A percentile compares a stretch with the other conserved stretches of the same genome.
Evolutionary conservation across 1,139 yeast species (phyloP).

Genomic region (Meyerozyma athensensis): DNA sequence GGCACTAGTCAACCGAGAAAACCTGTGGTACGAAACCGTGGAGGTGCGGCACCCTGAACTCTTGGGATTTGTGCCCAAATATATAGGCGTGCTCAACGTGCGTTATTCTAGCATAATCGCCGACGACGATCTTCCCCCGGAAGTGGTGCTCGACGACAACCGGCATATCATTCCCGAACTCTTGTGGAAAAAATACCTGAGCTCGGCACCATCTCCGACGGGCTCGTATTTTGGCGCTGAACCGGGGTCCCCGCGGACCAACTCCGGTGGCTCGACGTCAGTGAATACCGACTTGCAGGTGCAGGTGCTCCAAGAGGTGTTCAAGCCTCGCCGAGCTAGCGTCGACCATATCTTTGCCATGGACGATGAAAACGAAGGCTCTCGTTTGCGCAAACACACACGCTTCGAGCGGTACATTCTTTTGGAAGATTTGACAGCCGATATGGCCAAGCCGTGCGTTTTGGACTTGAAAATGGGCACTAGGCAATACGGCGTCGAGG

Average conservation of each 20-base stretch:
- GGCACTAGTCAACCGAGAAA: slow-evolving; percentile 84
- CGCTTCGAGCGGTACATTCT: slow-evolving; percentile 76
- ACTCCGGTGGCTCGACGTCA: slow-evolving; percentile 36
- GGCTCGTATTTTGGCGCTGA: slow-evolving; percentile 11
- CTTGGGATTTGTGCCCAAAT: slow-evolving; percentile 82
- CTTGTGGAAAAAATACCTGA: slow-evolving; percentile 59
- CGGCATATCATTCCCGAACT: slow-evolving; percentile 84
- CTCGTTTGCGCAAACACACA: slow-evolving; percentile 36
- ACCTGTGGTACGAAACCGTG: slow-evolving; percentile 84
- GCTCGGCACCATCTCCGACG: slow-evolving; percentile 49
- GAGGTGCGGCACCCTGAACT: slow-evolving; percentile 74
- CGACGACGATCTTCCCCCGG: slow-evolving; percentile 52
- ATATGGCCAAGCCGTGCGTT: slow-evolving; percentile 82
- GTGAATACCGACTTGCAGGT: slow-evolving; percentile 38
- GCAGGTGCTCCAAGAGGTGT: slow-evolving; percentile 37
- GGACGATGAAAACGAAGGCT: slow-evolving; percentile 24
- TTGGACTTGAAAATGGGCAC: slow-evolving; percentile 98
- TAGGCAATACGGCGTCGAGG: slow-evolving; percentile 96
- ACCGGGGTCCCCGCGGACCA: too few species aligned
- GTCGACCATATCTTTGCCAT: slow-evolving; percentile 29
- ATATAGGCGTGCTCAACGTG: slow-evolving; percentile 90
- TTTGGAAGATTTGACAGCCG: slow-evolving; percentile 86
- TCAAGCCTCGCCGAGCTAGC: slow-evolving; percentile 14
- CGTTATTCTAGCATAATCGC: slow-evolving; percentile 57
- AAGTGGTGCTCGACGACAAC: slow-evolving; percentile 83